phyloP scores from a whole-genome alignment of 2,329 filamentous ascomycete genomes.

The Xylaria multiplex region DNA sequence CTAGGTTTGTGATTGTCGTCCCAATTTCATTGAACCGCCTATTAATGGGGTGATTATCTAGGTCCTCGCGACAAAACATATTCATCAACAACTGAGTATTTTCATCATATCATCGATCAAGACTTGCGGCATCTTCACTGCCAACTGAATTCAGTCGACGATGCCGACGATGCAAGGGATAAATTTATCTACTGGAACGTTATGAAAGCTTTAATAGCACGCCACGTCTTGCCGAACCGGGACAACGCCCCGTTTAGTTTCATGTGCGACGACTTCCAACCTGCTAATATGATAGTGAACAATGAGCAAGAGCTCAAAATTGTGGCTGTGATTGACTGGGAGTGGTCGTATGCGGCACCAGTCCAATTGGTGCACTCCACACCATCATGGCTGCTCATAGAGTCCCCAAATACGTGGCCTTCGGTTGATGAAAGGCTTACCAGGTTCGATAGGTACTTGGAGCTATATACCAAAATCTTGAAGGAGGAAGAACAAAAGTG shows the following conservation, averaged over 20 bases:
- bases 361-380: conserved; percentile 19
- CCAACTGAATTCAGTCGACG: conserved; percentile 25
- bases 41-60: background rate
- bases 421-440: conserved; percentile 21
- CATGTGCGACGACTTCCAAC: conserved; percentile 28
- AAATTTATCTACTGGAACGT: conserved; percentile 26
- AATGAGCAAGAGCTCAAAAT: conserved; percentile 23
- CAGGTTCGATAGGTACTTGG: conserved; percentile 23
- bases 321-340: conserved; percentile 24
- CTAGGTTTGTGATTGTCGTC: conserved; percentile 11
- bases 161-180: conserved; percentile 28
- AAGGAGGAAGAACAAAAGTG: conserved; percentile 21
- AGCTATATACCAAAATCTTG: conserved; percentile 16
- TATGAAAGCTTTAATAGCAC: conserved; percentile 25
- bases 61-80: conserved; percentile 20
- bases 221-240: conserved; percentile 19
- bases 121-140: conserved; percentile 17
- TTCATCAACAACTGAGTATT: conserved; percentile 28
- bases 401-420: conserved; percentile 18
- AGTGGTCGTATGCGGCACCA: conserved; percentile 27
- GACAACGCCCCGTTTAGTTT: conserved; percentile 24
- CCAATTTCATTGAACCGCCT: background rate
- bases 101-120: conserved; percentile 22
- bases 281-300: conserved; percentile 26
- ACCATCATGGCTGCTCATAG: conserved; percentile 22